Evolutionary conservation across 129 eudicot species (phyloP).

Genomic region (Artemisia argyi): DNA sequence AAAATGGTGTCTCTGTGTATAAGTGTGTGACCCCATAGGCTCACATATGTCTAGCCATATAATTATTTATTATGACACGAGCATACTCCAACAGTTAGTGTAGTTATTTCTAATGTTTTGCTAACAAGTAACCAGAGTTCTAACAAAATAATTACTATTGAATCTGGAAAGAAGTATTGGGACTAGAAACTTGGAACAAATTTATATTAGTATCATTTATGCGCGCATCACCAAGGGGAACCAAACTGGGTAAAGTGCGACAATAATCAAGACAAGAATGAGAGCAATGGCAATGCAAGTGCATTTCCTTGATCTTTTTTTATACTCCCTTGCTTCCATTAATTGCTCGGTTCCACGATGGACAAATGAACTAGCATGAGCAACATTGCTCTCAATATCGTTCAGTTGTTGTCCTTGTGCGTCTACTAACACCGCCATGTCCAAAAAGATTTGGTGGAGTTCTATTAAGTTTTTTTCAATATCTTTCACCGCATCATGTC

Average conservation of each 20-base stretch:
- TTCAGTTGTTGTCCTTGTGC: constrained; percentile 89
- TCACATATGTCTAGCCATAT: too few relatives aligned
- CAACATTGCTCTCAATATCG: constrained; percentile 83
- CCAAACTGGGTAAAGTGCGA: constrained; percentile 66
- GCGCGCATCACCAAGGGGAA: constrained; percentile 25
- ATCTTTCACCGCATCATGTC: constrained; percentile 94
- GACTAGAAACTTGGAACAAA: constrained; percentile 20
- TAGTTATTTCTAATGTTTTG: too few relatives aligned
- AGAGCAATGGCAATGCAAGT: constrained; percentile 56
- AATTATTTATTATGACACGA: too few relatives aligned
- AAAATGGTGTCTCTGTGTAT: too few relatives aligned
- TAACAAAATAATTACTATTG: neutral
- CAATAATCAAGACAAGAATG: constrained; percentile 27
- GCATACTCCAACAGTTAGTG: too few relatives aligned
- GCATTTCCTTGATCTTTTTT: constrained; percentile 82
- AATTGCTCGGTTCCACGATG: constrained; percentile 78
- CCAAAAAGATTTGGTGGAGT: constrained; percentile 80
- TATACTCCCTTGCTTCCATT: constrained; percentile 57
- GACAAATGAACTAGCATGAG: constrained; percentile 88
- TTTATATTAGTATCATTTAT: neutral
- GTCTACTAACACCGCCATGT: constrained; percentile 92
- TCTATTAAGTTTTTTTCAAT: constrained; percentile 76
- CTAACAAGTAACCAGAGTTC: too few relatives aligned
- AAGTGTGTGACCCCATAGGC: too few relatives aligned
- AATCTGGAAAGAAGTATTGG: constrained; percentile 13